phyloP scores from a whole-genome alignment of 1,284 basidiomycete species.

The Ceratobasidium sp. region DNA sequence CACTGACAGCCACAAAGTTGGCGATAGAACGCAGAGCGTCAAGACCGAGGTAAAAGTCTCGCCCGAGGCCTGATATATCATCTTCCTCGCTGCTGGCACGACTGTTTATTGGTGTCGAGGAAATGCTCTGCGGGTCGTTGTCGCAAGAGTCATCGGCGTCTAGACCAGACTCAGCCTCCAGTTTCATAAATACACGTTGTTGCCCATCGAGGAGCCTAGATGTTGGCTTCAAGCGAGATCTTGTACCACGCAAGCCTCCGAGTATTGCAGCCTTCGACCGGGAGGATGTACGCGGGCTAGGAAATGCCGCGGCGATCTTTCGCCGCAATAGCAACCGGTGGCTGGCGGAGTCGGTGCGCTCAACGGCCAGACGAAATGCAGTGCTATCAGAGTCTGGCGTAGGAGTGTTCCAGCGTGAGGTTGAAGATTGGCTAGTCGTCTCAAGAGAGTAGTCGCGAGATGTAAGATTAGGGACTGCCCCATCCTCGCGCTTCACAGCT shows the following conservation, averaged over 20 bases:
- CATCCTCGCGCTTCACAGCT: constrained; percentile 1
- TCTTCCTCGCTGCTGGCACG: constrained; percentile 12
- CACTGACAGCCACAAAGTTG: background rate
- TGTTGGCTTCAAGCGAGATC: background rate
- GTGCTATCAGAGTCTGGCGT: background rate
- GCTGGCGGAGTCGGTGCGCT: background rate
- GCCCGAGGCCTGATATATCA: background rate
- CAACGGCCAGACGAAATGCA: background rate
- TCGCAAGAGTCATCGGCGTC: background rate
- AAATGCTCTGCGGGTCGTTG: no score
- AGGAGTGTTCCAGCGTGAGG: background rate
- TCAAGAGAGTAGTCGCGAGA: background rate
- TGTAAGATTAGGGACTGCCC: background rate
- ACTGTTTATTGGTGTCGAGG: background rate
- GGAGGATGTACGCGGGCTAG: background rate
- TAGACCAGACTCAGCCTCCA: constrained; percentile 1
- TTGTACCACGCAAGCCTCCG: background rate
- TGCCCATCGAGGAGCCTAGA: background rate
- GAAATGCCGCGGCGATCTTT: background rate
- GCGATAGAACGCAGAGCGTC: background rate
- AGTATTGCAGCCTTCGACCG: background rate
- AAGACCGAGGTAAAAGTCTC: background rate
- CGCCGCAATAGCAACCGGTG: background rate
- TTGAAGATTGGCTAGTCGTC: background rate
- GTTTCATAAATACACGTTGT: constrained; percentile 6